A percentile compares a stretch with the other conserved stretches of the same genome.
Evolutionary conservation across 768 basidiomycete species (phyloP).

Genomic region (Mycena vitilis): DNA sequence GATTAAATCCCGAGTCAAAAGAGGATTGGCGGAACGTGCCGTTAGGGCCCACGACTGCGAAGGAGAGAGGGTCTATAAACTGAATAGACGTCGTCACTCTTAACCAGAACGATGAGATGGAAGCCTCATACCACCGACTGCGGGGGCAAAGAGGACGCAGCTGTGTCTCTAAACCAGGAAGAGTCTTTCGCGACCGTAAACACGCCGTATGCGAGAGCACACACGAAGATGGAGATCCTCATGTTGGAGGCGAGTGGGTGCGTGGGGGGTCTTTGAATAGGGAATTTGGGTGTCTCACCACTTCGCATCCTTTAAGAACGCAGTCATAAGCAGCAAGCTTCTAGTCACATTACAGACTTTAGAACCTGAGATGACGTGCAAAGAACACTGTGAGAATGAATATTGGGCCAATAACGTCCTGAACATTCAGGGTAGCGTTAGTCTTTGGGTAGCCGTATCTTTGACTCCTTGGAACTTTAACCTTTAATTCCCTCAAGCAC

Average conservation of each 20-base stretch:
- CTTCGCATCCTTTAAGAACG: slow-evolving; percentile 32
- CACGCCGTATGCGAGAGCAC: slow-evolving; percentile 30
- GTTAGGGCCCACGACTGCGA: slow-evolving; percentile 63
- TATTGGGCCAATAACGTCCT: slow-evolving; percentile 8
- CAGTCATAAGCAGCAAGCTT: slow-evolving; percentile 9
- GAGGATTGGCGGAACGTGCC: slow-evolving; percentile 52
- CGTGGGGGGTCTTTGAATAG: slow-evolving; percentile 11
- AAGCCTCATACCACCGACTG: slow-evolving; percentile 42
- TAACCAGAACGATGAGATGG: slow-evolving; percentile 4
- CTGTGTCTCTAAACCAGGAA: slow-evolving; percentile 28
- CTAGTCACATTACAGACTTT: slow-evolving; percentile 33
- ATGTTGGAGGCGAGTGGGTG: slow-evolving; percentile 19
- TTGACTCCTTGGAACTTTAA: slow-evolving; percentile 1
- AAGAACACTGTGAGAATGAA: slow-evolving; percentile 25
- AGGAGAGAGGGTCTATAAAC: slow-evolving; percentile 63
- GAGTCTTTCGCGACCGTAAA: slow-evolving; percentile 30
- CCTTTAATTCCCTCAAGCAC: slow-evolving; percentile 5
- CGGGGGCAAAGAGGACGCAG: slow-evolving; percentile 34
- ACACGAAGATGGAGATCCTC: slow-evolving; percentile 30
- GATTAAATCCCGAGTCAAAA: slow-evolving; percentile 64
- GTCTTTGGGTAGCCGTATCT: slow-evolving; percentile 7
- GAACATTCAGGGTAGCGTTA: slow-evolving; percentile 9
- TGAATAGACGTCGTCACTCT: slow-evolving; percentile 38
- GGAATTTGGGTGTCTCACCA: slow-evolving; percentile 11
- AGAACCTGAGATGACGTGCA: slow-evolving; percentile 34